Percentiles rank a stretch among this genome's conserved stretches.
Conservation (phyloP, 2,329 filamentous ascomycete species). For the Botrytis deweyae region DNA sequence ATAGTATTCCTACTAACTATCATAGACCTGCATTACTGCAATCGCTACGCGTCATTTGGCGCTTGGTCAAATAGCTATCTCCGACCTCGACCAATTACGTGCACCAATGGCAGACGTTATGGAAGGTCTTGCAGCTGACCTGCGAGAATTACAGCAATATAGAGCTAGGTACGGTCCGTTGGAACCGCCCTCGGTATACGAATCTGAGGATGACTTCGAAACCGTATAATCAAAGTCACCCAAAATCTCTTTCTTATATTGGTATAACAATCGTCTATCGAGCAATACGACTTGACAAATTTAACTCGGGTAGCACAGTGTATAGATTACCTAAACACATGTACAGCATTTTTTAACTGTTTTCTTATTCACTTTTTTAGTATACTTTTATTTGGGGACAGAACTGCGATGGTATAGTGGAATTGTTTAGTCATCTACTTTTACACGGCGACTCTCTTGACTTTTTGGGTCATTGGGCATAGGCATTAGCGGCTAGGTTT, state of each 20-base stretch:
- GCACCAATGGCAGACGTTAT: conserved; percentile 76
- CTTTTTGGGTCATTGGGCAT: conserved; percentile 16
- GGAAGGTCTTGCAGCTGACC: conserved; percentile 56
- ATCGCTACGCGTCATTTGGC: conserved; percentile 78
- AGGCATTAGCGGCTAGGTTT: conserved; percentile 15
- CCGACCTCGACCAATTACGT: conserved; percentile 68
- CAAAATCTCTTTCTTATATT: neutral
- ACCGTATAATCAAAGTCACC: neutral
- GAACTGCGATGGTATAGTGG: conserved; percentile 5
- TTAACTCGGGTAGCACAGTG: conserved; percentile 7
- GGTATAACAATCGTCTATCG: neutral
- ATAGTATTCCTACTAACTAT: conserved; percentile 29
- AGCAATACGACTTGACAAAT: conserved; percentile 5
- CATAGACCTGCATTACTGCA: conserved; percentile 75
- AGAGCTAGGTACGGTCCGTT: conserved; percentile 41
- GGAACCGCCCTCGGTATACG: neutral
- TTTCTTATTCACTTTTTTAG: conserved; percentile 13
- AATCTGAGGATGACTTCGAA: conserved; percentile 18
- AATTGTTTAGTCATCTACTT: conserved; percentile 1
- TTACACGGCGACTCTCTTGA: conserved; percentile 7
- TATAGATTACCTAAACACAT: conserved; percentile 9
- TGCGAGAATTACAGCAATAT: conserved; percentile 63
- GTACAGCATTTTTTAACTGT: conserved; percentile 15
- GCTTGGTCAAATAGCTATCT: conserved; percentile 61
- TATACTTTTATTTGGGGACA: conserved; percentile 17